Evolutionary conservation across 441 rosid genomes (phyloP).

Genomic region (Corymbia citriodora): DNA sequence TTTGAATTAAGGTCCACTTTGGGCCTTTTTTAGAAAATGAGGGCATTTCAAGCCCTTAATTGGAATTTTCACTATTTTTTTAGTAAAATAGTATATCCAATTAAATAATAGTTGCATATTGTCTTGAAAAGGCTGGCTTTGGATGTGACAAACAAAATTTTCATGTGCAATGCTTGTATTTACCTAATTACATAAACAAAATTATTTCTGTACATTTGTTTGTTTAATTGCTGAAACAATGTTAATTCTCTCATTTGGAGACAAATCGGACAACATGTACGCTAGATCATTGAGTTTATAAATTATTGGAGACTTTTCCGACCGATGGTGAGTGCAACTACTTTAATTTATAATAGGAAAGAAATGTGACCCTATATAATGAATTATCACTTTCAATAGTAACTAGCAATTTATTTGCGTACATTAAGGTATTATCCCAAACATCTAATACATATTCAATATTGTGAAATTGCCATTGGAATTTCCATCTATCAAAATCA

Average conservation of each 20-base stretch:
- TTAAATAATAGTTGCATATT: neutral
- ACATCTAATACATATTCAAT: neutral
- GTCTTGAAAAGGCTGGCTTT: neutral
- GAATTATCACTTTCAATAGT: neutral
- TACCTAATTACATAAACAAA: neutral
- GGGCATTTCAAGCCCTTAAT: neutral
- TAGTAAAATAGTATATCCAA: neutral
- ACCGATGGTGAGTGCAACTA: too few relatives aligned
- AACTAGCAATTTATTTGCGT: neutral
- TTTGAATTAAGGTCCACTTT: neutral
- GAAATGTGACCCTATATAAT: too few relatives aligned
- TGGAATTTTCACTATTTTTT: too few relatives aligned
- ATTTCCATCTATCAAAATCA: neutral
- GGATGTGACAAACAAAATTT: neutral
- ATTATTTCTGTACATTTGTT: neutral
- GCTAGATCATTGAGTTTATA: neutral
- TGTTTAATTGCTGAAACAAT: neutral
- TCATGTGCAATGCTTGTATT: neutral
- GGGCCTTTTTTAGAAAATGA: too few relatives aligned
- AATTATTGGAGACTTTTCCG: too few relatives aligned
- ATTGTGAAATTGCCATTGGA: neutral
- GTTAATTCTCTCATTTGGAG: neutral
- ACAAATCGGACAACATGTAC: neutral
- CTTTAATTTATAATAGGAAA: too few relatives aligned
- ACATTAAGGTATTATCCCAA: neutral